Base-by-base conservation (phyloP, 2,329 filamentous ascomycete species). In the Aspergillus jensenii region DNA sequence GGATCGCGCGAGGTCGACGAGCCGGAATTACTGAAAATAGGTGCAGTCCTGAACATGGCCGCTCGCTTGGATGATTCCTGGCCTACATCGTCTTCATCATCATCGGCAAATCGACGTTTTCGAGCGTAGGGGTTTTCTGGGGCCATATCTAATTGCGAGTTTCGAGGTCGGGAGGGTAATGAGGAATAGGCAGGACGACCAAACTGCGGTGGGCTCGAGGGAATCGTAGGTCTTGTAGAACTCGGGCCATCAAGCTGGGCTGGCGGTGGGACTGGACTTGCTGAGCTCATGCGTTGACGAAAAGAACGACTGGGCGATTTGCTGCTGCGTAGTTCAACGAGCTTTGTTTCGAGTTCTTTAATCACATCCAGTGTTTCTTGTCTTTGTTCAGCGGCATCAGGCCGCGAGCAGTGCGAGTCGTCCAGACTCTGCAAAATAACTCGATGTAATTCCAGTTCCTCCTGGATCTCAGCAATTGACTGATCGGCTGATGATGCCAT, bases 371-470 rank as follows among this genome's bases (percentile, higher is more conserved):
- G 17, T n/a, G 70, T 64, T 31, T 74, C 72, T 40, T 64, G 57
- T 23, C 58, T 67, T 33, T 68, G 64, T 44, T 62, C 67, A 31
- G 59, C n/a, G 2, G 65, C 68, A 49, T 62, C 60, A 2, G 71
- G 68, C 15, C 65, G 63, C 2, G 70, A 68, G n/a, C 64, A 62
- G 39, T 62, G 59, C 19, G 31, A 17, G 31, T 67, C 62, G 5
- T 68, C 53, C 37, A 74, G 61, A 39, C 71, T 72, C 41, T 70
- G 59, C 5, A 71, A 56, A 35, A 75, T 70, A 23, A 68, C 67
- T 47, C 67, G 60, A 21, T 74, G 63, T 2, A 73, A 54, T 19
- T 74, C 62, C n/a, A 74, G 54, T 19, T 74, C 72, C 15, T 74
- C 72, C 25, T 67, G 19, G 31, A 74, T 23, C 14, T 68, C 66